Base-by-base conservation (phyloP, 1,284 basidiomycete species). In the Leucoagaricus sp. region DNA sequence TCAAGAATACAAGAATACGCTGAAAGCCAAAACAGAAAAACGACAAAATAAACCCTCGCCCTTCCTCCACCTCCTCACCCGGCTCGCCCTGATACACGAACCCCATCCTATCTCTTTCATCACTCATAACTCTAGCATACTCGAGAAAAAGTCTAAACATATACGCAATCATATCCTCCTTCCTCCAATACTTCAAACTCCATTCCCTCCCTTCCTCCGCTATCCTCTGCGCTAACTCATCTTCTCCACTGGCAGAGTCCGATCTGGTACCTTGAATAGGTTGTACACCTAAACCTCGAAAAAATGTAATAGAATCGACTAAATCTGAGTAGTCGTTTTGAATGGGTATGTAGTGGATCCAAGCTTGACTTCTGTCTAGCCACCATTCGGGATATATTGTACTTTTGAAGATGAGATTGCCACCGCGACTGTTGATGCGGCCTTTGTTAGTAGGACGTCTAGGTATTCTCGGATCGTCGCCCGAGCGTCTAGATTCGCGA, bases 321-420 rank as follows among this genome's bases (percentile, higher is more conserved):
- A 85, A 62, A 64, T 85, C 82, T 0, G 75, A 68, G n/a, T 78
- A 75, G 60, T 81, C 80, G 7, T 79, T 63, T 62, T 84, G 79
- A 33, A 86, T 69, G 0, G 85, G 85, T 1, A 86, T 71, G 59
- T 84, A 87, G 66, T 86, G 85, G 1, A 85, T 76, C 83, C 84
- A 85, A 0, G 75, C 75, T 52, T 72, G 71, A 4, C 81, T 67
- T n/a, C 78, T 74, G 46, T 81, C 79, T 25, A 26, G 70, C 34
- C 58, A 85, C 85, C 85, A 88, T 68, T 87, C 86, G 0, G 83
- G 84, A 61, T 85, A 87, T 33, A 83, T 74, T 0, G 84, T 87
- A 4, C 80, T 71, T 65, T 87, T 88, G 66, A 88, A 81, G 13
- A 87, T 69, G 41, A n/a, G n/a, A n/a, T n/a, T n/a, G n/a, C n/a